phyloP scores from a whole-genome alignment of 345 rosid species.

The Adansonia digitata region DNA sequence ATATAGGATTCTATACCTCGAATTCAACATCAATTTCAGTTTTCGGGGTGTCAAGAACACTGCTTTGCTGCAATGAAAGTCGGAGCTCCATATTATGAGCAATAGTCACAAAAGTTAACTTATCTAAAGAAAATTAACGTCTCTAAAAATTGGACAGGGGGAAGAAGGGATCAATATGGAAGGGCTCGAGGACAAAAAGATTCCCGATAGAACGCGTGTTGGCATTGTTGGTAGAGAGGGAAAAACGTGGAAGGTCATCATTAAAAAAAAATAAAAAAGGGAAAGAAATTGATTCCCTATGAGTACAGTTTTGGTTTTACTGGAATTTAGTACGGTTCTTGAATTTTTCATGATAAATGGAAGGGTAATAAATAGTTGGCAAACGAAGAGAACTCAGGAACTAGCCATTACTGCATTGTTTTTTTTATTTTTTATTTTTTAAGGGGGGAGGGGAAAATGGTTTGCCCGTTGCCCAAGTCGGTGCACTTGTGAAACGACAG shows the following conservation, averaged over 20 bases:
- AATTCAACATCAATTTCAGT: neutral
- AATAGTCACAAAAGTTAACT: neutral
- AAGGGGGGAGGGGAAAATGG: too few relatives aligned
- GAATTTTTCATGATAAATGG: too few relatives aligned
- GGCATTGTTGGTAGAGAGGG: neutral
- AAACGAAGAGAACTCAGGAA: too few relatives aligned
- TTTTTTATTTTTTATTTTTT: too few relatives aligned
- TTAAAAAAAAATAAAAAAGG: neutral
- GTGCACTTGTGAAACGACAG: too few relatives aligned
- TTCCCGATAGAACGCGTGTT: neutral
- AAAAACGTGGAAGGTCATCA: neutral
- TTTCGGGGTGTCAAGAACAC: neutral
- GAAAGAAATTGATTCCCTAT: neutral
- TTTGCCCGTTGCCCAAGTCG: too few relatives aligned
- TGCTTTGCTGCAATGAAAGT: neutral
- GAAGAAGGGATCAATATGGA: neutral
- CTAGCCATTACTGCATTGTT: too few relatives aligned
- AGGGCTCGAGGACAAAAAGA: neutral
- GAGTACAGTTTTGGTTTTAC: neutral
- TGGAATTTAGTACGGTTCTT: too few relatives aligned
- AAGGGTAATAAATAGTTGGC: too few relatives aligned
- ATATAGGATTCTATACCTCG: neutral
- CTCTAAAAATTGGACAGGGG: neutral
- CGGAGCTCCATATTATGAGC: neutral
- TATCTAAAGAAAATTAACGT: neutral